Conservation (phyloP, 2,329 filamentous ascomycete species). For the Diaporthe sp. region DNA sequence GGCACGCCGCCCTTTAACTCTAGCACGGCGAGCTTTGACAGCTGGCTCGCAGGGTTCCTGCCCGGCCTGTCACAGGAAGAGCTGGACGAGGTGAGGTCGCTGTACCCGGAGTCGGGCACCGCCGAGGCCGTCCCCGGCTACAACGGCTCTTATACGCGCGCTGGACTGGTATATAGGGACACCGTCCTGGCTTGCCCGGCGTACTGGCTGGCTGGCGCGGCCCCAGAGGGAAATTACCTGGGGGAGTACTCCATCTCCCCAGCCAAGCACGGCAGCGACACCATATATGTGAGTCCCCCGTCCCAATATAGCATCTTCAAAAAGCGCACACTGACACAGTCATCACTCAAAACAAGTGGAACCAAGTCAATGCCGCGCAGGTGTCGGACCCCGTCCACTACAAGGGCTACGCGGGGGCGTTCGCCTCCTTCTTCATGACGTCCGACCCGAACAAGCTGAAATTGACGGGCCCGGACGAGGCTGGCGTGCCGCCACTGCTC, state of each 20-base stretch:
- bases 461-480: conserved; percentile 58
- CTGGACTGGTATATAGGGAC: conserved; percentile 71
- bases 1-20: conserved; percentile 62
- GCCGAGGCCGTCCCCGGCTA: conserved; percentile 63
- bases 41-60: conserved; percentile 68
- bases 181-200: conserved; percentile 71
- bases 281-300: conserved; percentile 61
- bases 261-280: conserved; percentile 71
- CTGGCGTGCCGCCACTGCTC: conserved; percentile 59
- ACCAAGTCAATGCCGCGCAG: conserved; percentile 66
- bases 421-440: conserved; percentile 72
- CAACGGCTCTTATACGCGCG: conserved; percentile 64
- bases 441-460: conserved; percentile 71
- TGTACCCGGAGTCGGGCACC: conserved; percentile 63
- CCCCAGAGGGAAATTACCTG: conserved; percentile 62
- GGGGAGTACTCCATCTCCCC: conserved; percentile 72
- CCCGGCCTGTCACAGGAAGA: conserved; percentile 59
- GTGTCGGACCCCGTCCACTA: conserved; percentile 66
- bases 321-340: neutral
- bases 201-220: conserved; percentile 66
- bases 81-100: conserved; percentile 53
- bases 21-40: conserved; percentile 61
- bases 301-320: neutral
- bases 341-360: conserved; percentile 59
- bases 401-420: conserved; percentile 68